Conservation (phyloP, 768 basidiomycete genomes). For the Tricholoma bakamatsutake region DNA sequence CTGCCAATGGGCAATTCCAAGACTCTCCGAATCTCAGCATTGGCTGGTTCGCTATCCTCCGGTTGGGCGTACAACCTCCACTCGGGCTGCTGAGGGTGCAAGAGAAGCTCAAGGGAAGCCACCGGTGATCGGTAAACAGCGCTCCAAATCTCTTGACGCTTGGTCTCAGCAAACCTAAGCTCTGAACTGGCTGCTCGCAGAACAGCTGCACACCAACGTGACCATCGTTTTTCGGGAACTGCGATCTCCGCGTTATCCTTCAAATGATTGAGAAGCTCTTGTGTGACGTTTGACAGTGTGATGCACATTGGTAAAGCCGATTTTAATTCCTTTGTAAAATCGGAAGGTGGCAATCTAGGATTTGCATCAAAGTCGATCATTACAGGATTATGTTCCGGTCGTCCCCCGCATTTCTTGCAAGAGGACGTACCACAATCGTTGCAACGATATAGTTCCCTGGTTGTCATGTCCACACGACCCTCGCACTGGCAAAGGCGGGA, state of each 20-base stretch:
- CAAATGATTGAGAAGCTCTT: slow-evolving; percentile 46
- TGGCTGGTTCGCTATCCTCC: slow-evolving; percentile 61
- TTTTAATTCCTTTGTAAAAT: slow-evolving; percentile 75
- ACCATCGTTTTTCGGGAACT: slow-evolving; percentile 58
- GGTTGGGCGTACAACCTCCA: slow-evolving; percentile 84
- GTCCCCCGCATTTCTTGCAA: slow-evolving; percentile 83
- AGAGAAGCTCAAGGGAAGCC: slow-evolving; percentile 67
- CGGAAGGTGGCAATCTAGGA: slow-evolving; percentile 62
- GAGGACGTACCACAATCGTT: slow-evolving; percentile 71
- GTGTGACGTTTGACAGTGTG: slow-evolving; percentile 44
- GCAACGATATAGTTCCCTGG: slow-evolving; percentile 61
- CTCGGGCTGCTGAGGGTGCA: slow-evolving; percentile 73
- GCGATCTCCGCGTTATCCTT: slow-evolving; percentile 30
- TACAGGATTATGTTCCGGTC: slow-evolving; percentile 78
- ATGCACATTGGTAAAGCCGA: slow-evolving; percentile 85
- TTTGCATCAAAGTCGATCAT: slow-evolving; percentile 45
- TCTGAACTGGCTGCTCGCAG: slow-evolving; percentile 52
- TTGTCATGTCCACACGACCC: slow-evolving; percentile 75
- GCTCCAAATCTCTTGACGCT: slow-evolving; percentile 86
- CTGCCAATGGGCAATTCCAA: slow-evolving; percentile 76
- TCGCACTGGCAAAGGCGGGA: slow-evolving; percentile 87
- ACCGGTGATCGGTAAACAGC: slow-evolving; percentile 68
- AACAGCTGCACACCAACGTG: slow-evolving; percentile 63
- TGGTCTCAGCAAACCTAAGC: slow-evolving; percentile 78
- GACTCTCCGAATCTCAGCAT: slow-evolving; percentile 70